Conservation (phyloP, 2,329 filamentous ascomycete genomes). For the Elsinoe perseae region DNA sequence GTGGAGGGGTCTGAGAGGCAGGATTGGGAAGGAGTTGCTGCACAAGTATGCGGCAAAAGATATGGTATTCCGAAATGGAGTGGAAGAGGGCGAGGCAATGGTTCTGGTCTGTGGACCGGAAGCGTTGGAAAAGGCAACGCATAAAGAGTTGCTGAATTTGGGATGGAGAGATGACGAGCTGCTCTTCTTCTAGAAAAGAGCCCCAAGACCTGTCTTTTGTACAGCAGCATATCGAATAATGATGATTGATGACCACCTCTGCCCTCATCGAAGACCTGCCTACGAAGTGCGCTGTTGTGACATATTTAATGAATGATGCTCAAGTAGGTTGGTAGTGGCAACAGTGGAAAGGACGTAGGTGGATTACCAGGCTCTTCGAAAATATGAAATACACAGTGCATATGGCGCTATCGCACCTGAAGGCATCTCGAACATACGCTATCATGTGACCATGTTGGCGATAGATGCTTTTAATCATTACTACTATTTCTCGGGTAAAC, state of each 20-base stretch:
- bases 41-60: constrained; percentile 46
- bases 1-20: constrained; percentile 63
- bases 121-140: constrained; percentile 61
- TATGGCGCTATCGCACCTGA: no score
- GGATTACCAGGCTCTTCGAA: no score
- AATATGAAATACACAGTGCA: no score
- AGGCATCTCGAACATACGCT: no score
- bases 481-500: not conserved
- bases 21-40: constrained; percentile 58
- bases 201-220: not conserved
- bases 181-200: constrained; percentile 57
- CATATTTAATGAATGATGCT: no score
- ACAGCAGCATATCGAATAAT: not conserved
- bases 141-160: constrained; percentile 48
- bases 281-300: not conserved
- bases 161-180: constrained; percentile 68
- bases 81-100: constrained; percentile 45
- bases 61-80: constrained; percentile 17
- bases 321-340: no score
- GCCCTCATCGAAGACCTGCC: not conserved
- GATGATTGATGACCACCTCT: not conserved
- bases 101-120: constrained; percentile 74
- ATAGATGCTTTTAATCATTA: not conserved
- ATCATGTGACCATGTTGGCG: no score
- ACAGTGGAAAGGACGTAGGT: no score